Conservation (phyloP, 2,329 filamentous ascomycete species). For the Fusarium tanahbumbuense region DNA sequence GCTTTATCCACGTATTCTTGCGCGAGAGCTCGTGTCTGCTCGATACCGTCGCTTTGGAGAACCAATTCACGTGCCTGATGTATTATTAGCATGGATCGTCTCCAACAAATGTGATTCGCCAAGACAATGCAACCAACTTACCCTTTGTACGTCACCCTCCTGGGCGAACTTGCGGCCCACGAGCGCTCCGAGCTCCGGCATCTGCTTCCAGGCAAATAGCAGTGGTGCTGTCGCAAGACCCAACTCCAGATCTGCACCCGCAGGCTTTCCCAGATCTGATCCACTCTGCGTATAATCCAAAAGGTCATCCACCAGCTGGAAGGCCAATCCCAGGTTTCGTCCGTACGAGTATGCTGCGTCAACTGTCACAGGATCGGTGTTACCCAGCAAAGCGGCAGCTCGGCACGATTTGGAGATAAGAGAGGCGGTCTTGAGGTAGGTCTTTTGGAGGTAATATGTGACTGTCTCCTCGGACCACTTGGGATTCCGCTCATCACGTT, state of each 20-base stretch:
- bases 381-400: constrained; percentile 86
- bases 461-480: constrained; percentile 89
- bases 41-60: constrained; percentile 83
- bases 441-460: constrained; percentile 96
- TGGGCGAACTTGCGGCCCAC: constrained; percentile 90
- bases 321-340: constrained; percentile 91
- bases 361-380: constrained; percentile 79
- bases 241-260: constrained; percentile 91
- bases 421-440: constrained; percentile 95
- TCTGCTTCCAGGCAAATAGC: constrained; percentile 94
- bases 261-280: constrained; percentile 90
- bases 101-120: constrained; percentile 37
- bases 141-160: constrained; percentile 86
- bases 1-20: constrained; percentile 92
- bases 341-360: constrained; percentile 94
- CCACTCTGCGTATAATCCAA: constrained; percentile 92
- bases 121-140: constrained; percentile 58
- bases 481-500: constrained; percentile 84
- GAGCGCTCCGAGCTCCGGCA: constrained; percentile 83
- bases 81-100: constrained; percentile 38
- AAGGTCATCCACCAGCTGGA: constrained; percentile 98
- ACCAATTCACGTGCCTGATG: constrained; percentile 87
- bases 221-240: constrained; percentile 94
- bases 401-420: constrained; percentile 97
- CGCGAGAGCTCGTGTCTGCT: constrained; percentile 90